phyloP scores from a whole-genome alignment of 176 grass and related monocot species.

The Phoenix roebelenii region DNA sequence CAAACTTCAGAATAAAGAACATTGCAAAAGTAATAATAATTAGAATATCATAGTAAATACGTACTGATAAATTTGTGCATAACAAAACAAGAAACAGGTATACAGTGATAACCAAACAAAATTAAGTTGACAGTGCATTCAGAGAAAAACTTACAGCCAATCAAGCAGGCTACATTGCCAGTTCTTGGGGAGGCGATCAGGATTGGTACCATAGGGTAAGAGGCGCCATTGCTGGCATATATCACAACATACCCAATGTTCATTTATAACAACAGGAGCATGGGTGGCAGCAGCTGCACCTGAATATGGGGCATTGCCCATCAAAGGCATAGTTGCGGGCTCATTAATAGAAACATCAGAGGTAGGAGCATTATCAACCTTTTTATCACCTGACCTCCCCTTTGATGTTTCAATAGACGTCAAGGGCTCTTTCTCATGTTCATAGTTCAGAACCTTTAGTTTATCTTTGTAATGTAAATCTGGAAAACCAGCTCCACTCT shows the following conservation, averaged over 20 bases:
- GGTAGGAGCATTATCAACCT: conserved; percentile 12
- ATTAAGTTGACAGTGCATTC: too few species aligned
- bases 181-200: conserved; percentile 43
- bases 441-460: conserved; percentile 24
- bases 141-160: conserved; percentile 61
- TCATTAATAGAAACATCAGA: conserved; percentile 17
- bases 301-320: conserved; percentile 3
- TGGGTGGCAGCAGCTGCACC: conserved; percentile 11
- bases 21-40: too few species aligned
- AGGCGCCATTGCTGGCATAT: conserved; percentile 72
- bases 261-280: conserved; percentile 45
- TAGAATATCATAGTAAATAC: too few species aligned
- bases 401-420: conserved; percentile 25
- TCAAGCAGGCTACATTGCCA: conserved; percentile 53
- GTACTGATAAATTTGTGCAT: too few species aligned
- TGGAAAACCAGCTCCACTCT: conserved; percentile 20
- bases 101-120: too few species aligned
- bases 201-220: conserved; percentile 56
- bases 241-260: conserved; percentile 65
- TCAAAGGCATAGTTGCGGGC: conserved; percentile 27
- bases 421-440: conserved; percentile 20
- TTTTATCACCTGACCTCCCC: conserved; percentile 25
- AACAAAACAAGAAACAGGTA: too few species aligned
- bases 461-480: conserved; percentile 24
- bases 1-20: too few species aligned